Conservation (phyloP, 306 rosid genomes). For the Cicer cuneatum region DNA sequence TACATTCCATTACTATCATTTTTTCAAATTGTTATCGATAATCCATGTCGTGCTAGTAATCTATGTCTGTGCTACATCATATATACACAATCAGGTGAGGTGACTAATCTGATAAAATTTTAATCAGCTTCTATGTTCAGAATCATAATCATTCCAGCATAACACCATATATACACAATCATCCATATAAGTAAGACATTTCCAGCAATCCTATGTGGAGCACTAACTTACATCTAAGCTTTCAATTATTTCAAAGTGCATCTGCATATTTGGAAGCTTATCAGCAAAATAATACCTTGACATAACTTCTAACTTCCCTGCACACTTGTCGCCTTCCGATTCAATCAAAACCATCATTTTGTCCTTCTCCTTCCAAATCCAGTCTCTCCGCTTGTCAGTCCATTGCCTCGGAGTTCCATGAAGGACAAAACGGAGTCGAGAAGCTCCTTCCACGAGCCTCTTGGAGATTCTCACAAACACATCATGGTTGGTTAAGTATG, state of each 20-base stretch:
- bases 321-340: conserved; percentile 56
- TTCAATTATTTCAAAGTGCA: conserved; percentile 90
- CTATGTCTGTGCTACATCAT: too few relatives aligned
- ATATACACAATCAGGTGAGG: too few relatives aligned
- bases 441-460: conserved; percentile 49
- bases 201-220: conserved; percentile 2
- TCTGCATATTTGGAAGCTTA: conserved; percentile 68
- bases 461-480: conserved; percentile 61
- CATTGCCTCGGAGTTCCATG: conserved; percentile 98
- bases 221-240: conserved; percentile 57
- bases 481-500: conserved; percentile 64
- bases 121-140: conserved; percentile 13
- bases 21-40: too few relatives aligned
- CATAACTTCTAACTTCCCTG: conserved; percentile 55
- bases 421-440: conserved; percentile 60
- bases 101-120: neutral
- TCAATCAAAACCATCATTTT: conserved; percentile 60
- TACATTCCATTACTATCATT: too few relatives aligned
- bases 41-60: too few relatives aligned
- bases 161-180: conserved; percentile 19
- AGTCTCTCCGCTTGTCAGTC: conserved; percentile 64
- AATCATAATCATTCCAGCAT: conserved; percentile 7
- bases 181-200: neutral
- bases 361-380: conserved; percentile 74
- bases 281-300: conserved; percentile 69